Conservation (phyloP, 805 yeast genomes). For the Ogataea methylovora region DNA sequence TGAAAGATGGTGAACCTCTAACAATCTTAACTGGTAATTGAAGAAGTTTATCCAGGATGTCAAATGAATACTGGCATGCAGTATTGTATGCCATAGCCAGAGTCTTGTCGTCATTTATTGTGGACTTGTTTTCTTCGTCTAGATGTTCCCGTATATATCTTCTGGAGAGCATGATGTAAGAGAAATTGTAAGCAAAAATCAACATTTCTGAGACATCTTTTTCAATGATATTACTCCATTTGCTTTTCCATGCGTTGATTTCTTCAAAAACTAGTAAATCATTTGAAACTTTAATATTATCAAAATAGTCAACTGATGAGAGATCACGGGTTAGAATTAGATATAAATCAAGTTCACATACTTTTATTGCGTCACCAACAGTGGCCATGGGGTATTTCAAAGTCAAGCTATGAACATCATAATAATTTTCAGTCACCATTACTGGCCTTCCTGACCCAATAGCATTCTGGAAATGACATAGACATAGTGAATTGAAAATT, state of each 20-base stretch:
- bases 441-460: conserved; percentile 43
- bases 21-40: conserved; percentile 37
- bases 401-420: conserved; percentile 34
- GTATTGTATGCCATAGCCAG: conserved; percentile 24
- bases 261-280: conserved; percentile 24
- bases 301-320: background rate
- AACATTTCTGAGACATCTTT: conserved; percentile 43
- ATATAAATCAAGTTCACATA: conserved; percentile 40
- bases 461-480: conserved; percentile 43
- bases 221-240: conserved; percentile 37
- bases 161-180: conserved; percentile 33
- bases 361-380: conserved; percentile 47
- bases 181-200: conserved; percentile 40
- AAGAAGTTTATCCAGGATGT: conserved; percentile 36
- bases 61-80: conserved; percentile 36
- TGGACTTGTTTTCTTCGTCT: conserved; percentile 1
- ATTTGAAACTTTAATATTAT: conserved; percentile 1
- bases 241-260: conserved; percentile 36
- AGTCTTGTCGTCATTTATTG: background rate
- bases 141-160: conserved; percentile 25
- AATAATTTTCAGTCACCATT: conserved; percentile 29
- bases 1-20: conserved; percentile 47
- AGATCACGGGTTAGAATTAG: conserved; percentile 14
- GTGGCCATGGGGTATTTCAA: conserved; percentile 42
- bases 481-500: conserved; percentile 44